phyloP scores from a whole-genome alignment of 192 early-diverging fungal species.

The Mortierella claussenii region DNA sequence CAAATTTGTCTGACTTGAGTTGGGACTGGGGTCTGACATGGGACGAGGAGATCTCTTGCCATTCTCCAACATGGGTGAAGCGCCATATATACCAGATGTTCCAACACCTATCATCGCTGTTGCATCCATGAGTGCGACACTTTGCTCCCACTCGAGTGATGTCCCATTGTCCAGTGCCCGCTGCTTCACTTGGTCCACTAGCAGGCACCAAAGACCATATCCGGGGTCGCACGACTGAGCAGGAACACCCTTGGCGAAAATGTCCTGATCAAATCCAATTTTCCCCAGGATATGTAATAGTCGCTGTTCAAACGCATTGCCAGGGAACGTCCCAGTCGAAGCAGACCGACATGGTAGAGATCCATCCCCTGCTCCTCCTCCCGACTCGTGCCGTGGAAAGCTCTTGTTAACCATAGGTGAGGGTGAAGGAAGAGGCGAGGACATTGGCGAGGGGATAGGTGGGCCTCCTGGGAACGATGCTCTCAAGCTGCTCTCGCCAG shows the following conservation, averaged over 20 bases:
- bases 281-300: conserved; percentile 57
- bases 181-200: conserved; percentile 57
- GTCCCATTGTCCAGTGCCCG: conserved; percentile 43
- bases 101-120: neutral
- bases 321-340: conserved; percentile 35
- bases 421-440: conserved; percentile 41
- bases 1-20: conserved; percentile 35
- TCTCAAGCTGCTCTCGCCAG: conserved; percentile 25
- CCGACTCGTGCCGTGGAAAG: conserved; percentile 32
- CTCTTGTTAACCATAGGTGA: conserved; percentile 49
- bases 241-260: conserved; percentile 64
- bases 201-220: conserved; percentile 77
- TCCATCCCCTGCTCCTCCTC: neutral
- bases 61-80: conserved; percentile 12
- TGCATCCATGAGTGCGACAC: conserved; percentile 29
- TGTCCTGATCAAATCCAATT: conserved; percentile 68
- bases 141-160: conserved; percentile 47
- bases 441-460: conserved; percentile 23
- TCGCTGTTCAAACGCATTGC: conserved; percentile 58
- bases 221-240: conserved; percentile 66
- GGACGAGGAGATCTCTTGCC: conserved; percentile 48
- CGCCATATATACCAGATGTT: neutral
- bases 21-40: conserved; percentile 50
- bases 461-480: conserved; percentile 46
- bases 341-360: conserved; percentile 1